Evolutionary conservation across 2,329 filamentous ascomycete genomes (phyloP), one percentile per base, ranked within the genome.

Genomic region (Monosporascus sp.): DNA sequence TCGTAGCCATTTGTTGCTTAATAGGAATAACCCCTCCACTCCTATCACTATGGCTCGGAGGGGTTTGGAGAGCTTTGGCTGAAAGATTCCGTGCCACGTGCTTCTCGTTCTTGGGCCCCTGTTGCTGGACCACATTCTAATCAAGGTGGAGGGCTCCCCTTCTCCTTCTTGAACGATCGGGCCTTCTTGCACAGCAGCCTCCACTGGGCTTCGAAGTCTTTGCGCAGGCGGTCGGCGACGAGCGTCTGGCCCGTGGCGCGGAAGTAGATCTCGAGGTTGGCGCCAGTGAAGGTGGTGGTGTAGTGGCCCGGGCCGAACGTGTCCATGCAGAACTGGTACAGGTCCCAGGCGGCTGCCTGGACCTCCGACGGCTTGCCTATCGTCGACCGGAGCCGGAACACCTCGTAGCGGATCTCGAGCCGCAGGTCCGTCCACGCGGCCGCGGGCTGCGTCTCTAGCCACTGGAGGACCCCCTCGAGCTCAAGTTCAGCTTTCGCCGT

Each of bases 161-260:
- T 44, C 20, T 46, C 43, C 43, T 46, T 46, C 50, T 52, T 52
- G 34, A 52, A 52, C 31, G 38, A 47, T 16, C 50, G 44, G 17
- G 50, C 50, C 44, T 52, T 52, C 44, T 52, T 52, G 36, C 50
- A 52, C 17, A 52, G 44, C 19, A 52, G 27, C 44, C 48, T 52
- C 50, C 50, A 52, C 24, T 52, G 50, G 14, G 41, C 31, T 7
- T 52, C 50, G 31, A 52, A 52, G 34, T 52, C 50, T 7, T 46
- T 45, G 9, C 36, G 27, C 7, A 52, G 31, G 19, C 44, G 36
- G 22, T 48, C 50, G n/a, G 50, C 50, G 9, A 45, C 24, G n/a
- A 34, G 43, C 14, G 24, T 46, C 43, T 46, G 43, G 43, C 26
- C 27, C 17, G 38, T 20, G 26, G 50, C 3, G 37, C 50, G 48